Evolutionary conservation across 306 rosid genomes (phyloP), one percentile per base, ranked within the genome.

Genomic region (Acacia acuminata): DNA sequence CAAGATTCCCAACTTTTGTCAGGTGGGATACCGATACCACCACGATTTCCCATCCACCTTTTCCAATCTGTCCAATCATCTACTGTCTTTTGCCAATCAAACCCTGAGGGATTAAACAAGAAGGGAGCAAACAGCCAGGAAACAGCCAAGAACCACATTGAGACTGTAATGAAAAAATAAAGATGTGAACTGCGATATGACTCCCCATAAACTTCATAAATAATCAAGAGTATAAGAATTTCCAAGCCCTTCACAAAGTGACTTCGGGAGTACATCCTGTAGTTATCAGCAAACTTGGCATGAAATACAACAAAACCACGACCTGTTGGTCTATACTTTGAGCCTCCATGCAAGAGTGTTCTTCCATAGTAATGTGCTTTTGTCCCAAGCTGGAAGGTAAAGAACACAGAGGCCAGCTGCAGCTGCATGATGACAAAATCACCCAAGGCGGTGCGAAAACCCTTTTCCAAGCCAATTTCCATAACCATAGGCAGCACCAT

Each of bases 31-130:
- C 90, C 90, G 51, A 88, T 88, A 48, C 90, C 90, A 64, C 90
- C 90, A 36, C 87, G 85, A 65, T 88, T 88, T 72, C 88, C 83
- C 82, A 88, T 85, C 90, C 90, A 88, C 79, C 86, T 88, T 82
- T 85, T 85, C 90, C 90, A 88, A 82, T 88, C 90, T 67, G 87
- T 85, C 90, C 90, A 88, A 72, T 88, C 90, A 82, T 88, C 90
- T 53, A 88, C 90, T 42, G 86, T 88, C 20, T 88, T 88, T 80
- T 88, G 90, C 90, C 90, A 87, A 79, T 87, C 90, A 84, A 87
- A 87, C 55, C 90, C 90, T 30, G 90, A 87, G 53, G 90, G 90
- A 76, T 87, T 87, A 78, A 87, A 87, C 82, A 87, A 71, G 75
- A 82, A 87, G 36, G 90, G 90, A 73, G 90, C 90, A 73, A 88